These are phyloP conservation scores for Kwoniella sp. DNA, from an alignment of 768 basidiomycete genomes.

Conservation along the genomic window DNA sequence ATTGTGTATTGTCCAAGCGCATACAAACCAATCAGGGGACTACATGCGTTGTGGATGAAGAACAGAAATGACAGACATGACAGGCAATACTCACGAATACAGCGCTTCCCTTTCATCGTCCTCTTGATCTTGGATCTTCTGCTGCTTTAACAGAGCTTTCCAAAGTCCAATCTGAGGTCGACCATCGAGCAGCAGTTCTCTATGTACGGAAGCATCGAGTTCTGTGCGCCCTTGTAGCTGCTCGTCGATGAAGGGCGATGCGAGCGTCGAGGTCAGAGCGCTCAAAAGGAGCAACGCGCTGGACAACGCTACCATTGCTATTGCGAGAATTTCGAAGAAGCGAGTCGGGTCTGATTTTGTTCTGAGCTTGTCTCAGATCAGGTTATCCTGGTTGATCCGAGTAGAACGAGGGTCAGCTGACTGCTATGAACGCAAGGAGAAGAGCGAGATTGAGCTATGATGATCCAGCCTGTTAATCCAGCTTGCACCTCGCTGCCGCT, in stretches of 20 bases:
- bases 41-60: background rate
- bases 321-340: too few relatives aligned
- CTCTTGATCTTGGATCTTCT: constrained; percentile 6
- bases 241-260: background rate
- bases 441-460: too few relatives aligned
- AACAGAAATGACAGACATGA: background rate
- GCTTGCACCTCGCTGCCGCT: too few relatives aligned
- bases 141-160: constrained; percentile 32
- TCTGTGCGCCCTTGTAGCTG: background rate
- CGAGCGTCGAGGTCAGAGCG: background rate
- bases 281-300: background rate
- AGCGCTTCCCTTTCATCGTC: background rate
- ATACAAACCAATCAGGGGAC: too few relatives aligned
- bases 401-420: too few relatives aligned
- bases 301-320: background rate
- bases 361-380: too few relatives aligned
- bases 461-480: too few relatives aligned
- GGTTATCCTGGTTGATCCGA: too few relatives aligned
- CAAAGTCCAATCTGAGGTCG: constrained; percentile 46
- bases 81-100: background rate
- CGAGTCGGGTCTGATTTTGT: too few relatives aligned
- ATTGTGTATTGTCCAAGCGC: too few relatives aligned
- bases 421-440: too few relatives aligned
- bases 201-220: constrained; percentile 33
- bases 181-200: constrained; percentile 35